These are phyloP conservation scores for Daldinia sp. DNA, from an alignment of 2,329 filamentous ascomycete genomes.

Conservation along the genomic window DNA sequence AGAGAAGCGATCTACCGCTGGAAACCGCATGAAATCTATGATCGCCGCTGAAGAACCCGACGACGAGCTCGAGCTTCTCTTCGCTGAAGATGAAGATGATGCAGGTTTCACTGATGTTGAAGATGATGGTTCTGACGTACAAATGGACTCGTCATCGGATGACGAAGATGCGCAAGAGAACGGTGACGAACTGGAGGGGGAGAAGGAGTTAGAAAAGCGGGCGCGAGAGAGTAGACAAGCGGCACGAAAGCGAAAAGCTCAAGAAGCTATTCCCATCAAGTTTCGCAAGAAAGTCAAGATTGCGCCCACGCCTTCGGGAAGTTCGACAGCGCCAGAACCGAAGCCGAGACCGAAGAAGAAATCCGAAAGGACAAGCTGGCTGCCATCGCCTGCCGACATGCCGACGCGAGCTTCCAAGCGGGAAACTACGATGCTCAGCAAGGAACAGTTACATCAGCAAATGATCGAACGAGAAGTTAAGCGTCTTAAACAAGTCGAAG, in stretches of 20 bases:
- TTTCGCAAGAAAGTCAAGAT: slow-evolving; percentile 84
- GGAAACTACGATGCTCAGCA: slow-evolving; percentile 69
- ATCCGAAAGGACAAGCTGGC: slow-evolving; percentile 70
- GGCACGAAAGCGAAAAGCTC: slow-evolving; percentile 83
- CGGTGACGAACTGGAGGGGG: slow-evolving; percentile 81
- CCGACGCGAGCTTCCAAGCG: slow-evolving; percentile 70
- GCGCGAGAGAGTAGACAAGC: slow-evolving; percentile 75
- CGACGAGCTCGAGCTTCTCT: slow-evolving; percentile 78
- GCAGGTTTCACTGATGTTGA: slow-evolving; percentile 77
- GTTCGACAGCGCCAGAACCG: slow-evolving; percentile 54
- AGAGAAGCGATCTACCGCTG: slow-evolving; percentile 82
- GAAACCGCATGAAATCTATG: slow-evolving; percentile 84
- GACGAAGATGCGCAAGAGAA: slow-evolving; percentile 82
- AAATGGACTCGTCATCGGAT: slow-evolving; percentile 87
- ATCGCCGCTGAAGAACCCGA: slow-evolving; percentile 79
- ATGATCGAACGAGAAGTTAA: slow-evolving; percentile 79
- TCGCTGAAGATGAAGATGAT: slow-evolving; percentile 78
- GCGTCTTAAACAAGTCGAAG: slow-evolving; percentile 76
- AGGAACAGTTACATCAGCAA: slow-evolving; percentile 74
- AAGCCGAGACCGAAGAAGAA: slow-evolving; percentile 69
- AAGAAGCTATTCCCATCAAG: slow-evolving; percentile 77
- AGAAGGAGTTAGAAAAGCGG: slow-evolving; percentile 84
- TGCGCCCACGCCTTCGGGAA: slow-evolving; percentile 54
- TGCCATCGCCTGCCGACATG: slow-evolving; percentile 65
- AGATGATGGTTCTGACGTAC: slow-evolving; percentile 77